Evolutionary conservation across 2,329 filamentous ascomycete species (phyloP).

Genomic region (Davidsoniella virescens): DNA sequence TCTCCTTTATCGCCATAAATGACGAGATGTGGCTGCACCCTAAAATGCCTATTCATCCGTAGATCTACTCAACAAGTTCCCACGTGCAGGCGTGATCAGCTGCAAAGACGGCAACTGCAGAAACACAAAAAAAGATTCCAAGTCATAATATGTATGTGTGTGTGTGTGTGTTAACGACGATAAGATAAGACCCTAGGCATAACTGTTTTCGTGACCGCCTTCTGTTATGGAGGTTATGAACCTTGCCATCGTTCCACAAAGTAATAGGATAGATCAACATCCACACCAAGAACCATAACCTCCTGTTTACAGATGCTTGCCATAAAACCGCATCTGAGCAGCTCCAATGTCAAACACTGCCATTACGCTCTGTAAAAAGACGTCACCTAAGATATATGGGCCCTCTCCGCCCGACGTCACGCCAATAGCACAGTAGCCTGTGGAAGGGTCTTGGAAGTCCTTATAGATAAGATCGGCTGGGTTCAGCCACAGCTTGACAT

Average conservation of each 20-base stretch:
- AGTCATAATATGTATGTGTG: background rate
- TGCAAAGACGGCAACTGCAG: background rate
- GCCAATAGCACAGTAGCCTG: slow-evolving; percentile 31
- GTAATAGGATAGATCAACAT: background rate
- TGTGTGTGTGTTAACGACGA: background rate
- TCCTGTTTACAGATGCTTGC: slow-evolving; percentile 3
- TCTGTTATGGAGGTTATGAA: too few species aligned
- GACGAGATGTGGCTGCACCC: too few species aligned
- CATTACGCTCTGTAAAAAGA: slow-evolving; percentile 34
- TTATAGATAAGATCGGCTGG: slow-evolving; percentile 31
- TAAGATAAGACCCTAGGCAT: background rate
- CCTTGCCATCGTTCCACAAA: background rate
- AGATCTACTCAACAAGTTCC: too few species aligned
- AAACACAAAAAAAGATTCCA: background rate
- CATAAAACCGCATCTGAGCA: slow-evolving; percentile 30
- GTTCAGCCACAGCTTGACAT: slow-evolving; percentile 30
- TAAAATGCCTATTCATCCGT: too few species aligned
- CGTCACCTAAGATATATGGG: slow-evolving; percentile 33
- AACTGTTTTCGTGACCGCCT: background rate
- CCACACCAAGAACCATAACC: background rate
- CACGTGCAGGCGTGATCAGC: too few species aligned
- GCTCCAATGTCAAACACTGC: slow-evolving; percentile 32
- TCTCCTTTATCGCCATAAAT: too few species aligned
- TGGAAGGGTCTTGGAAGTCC: slow-evolving; percentile 27
- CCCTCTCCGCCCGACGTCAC: slow-evolving; percentile 28